Conservation (phyloP, 805 yeast species). For the Saccharomycopsis sp. region DNA sequence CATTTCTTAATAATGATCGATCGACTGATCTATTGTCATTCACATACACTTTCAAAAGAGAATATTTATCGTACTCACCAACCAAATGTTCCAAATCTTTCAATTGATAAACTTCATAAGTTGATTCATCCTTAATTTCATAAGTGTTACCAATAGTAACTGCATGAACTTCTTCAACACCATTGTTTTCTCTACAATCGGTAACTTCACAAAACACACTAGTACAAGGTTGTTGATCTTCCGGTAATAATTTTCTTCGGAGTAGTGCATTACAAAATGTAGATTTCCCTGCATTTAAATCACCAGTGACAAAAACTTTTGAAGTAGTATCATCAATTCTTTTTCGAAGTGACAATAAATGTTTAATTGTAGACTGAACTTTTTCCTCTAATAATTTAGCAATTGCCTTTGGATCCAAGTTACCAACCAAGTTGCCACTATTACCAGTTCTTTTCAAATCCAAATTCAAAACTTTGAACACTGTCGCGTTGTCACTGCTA, state of each 20-base stretch:
- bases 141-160: slow-evolving; percentile 52
- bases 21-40: slow-evolving; percentile 64
- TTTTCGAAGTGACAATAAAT: slow-evolving; percentile 62
- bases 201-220: slow-evolving; percentile 92
- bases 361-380: slow-evolving; percentile 56
- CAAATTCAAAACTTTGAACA: slow-evolving; percentile 56
- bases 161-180: slow-evolving; percentile 90
- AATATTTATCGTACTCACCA: slow-evolving; percentile 61
- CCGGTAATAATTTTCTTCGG: slow-evolving; percentile 74
- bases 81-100: slow-evolving; percentile 62
- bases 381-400: slow-evolving; percentile 66
- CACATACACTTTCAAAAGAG: slow-evolving; percentile 73
- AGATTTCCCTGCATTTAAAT: slow-evolving; percentile 92
- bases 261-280: slow-evolving; percentile 89
- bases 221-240: slow-evolving; percentile 97
- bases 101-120: slow-evolving; percentile 53
- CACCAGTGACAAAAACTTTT: slow-evolving; percentile 94
- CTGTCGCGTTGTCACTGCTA: slow-evolving; percentile 25
- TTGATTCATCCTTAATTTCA: slow-evolving; percentile 48
- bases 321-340: slow-evolving; percentile 89
- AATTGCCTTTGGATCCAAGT: slow-evolving; percentile 60
- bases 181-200: slow-evolving; percentile 70
- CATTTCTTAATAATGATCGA: slow-evolving; percentile 73
- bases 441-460: slow-evolving; percentile 46
- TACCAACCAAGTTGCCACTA: slow-evolving; percentile 38